Base-by-base conservation (phyloP, 768 basidiomycete genomes). In the Bullera alba region DNA sequence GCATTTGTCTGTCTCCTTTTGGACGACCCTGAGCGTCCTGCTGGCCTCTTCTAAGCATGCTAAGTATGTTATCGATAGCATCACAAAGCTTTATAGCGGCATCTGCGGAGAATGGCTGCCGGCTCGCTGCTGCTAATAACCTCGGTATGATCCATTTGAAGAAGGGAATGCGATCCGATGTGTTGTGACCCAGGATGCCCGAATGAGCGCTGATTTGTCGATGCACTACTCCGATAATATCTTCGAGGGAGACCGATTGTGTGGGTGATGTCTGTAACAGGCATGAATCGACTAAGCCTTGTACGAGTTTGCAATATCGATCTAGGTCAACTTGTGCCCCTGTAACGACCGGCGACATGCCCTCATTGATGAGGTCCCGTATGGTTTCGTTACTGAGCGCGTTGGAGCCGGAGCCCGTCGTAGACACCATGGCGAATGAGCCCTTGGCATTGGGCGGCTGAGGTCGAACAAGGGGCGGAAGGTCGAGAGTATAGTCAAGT, bases 101-200 rank as follows among this genome's bases (percentile, higher is more conserved):
- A 5, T 19, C 38, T 42, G 15, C 27, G 34, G 5, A 34, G 14
- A 0, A 44, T 48, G 14, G n/a, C 25, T 48, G 48, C 10, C 28
- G 35, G 8, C 17, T 39, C 5, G 62, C 54, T 26, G 57, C 59
- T 14, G 47, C 25, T 3, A 60, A 50, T 39, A 67, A 30, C 17
- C 59, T 42, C 1, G 69, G 69, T 4, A 68, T 43, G 4, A 71
- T 37, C 61, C 64, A 68, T 47, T 62, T 60, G 49, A 61, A 71
- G 25, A 67, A 52, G 5, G 63, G 69, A 2, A 54, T 30, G 15
- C 46, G 28, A 7, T 14, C n/a, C 10, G 37, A 56, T 25, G 14
- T 28, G 41, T 10, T 14, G 3, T 35, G 37, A 23, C 22, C 22
- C n/a, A 59, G 54, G n/a, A 69, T 42, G 12, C 56, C 58, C 10